Evolutionary conservation across 495 filamentous ascomycete genomes (phyloP).

Genomic region (Talaromyces thailandensis): DNA sequence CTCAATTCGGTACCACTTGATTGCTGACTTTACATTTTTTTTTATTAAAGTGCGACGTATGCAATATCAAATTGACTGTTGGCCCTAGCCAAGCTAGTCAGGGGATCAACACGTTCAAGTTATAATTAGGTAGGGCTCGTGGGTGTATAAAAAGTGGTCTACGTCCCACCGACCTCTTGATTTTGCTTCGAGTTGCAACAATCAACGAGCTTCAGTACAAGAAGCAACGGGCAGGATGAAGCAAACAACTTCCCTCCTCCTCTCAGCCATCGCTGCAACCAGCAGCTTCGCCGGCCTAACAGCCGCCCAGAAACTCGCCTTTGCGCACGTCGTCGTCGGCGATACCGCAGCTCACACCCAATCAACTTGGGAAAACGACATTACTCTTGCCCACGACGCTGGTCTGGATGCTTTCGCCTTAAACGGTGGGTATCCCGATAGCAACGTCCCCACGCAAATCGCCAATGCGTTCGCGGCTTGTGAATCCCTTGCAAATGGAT

Average conservation of each 20-base stretch:
- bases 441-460: conserved; percentile 38
- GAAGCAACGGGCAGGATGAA: not conserved
- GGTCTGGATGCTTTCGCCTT: conserved; percentile 67
- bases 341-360: conserved; percentile 21
- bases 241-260: not conserved
- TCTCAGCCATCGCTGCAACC: not conserved
- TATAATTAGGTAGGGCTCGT: not conserved
- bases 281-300: not conserved
- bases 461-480: conserved; percentile 47
- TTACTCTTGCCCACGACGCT: conserved; percentile 48
- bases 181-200: not conserved
- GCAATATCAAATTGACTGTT: not conserved
- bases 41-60: not conserved
- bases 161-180: not conserved
- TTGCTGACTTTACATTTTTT: not conserved
- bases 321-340: conserved; percentile 30
- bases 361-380: conserved; percentile 51
- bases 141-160: not conserved
- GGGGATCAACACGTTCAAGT: not conserved
- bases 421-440: conserved; percentile 50
- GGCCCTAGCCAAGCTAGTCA: not conserved
- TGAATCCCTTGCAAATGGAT: conserved; percentile 32
- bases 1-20: not conserved
- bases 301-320: conserved; percentile 13
- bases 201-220: not conserved